phyloP scores from a whole-genome alignment of 768 basidiomycete genomes.

The Pleurotus platypus region DNA sequence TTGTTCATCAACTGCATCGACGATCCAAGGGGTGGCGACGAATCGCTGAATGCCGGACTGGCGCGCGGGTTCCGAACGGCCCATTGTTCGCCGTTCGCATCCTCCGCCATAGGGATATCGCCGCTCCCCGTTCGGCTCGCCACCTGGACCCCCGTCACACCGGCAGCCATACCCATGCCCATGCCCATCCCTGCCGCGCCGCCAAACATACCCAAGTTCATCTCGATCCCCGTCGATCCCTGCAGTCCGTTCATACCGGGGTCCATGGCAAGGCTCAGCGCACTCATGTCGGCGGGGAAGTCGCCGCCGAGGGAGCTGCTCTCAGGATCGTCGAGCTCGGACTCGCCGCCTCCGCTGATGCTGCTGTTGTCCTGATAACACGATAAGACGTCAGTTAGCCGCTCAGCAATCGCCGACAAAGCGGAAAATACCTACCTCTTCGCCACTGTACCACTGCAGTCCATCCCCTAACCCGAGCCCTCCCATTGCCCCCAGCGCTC shows the following conservation, averaged over 20 bases:
- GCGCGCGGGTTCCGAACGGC: conserved; percentile 26
- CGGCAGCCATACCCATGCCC: conserved; percentile 21
- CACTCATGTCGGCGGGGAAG: conserved; percentile 16
- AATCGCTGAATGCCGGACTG: conserved; percentile 39
- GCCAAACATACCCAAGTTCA: conserved; percentile 23
- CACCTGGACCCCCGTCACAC: conserved; percentile 9
- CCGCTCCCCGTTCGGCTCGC: conserved; percentile 8
- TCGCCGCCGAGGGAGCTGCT: conserved; percentile 21
- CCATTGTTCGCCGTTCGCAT: conserved; percentile 31
- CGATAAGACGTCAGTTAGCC: conserved; percentile 9
- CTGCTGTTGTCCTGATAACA: conserved; percentile 8
- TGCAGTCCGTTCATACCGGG: conserved; percentile 21
- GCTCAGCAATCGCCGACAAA: conserved; percentile 13
- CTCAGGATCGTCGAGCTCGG: conserved; percentile 14
- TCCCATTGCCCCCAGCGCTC: conserved; percentile 17
- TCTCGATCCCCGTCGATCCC: conserved; percentile 15
- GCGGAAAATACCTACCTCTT: conserved; percentile 24
- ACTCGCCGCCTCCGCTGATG: conserved; percentile 15
- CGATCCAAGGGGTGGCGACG: conserved; percentile 32
- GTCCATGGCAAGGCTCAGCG: conserved; percentile 21
- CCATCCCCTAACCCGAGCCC: conserved; percentile 19
- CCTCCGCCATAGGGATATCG: conserved; percentile 11
- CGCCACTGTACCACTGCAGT: conserved; percentile 25
- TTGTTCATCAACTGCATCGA: conserved; percentile 21
- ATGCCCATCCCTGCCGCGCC: conserved; percentile 19